Base-by-base conservation (phyloP, 768 basidiomycete genomes). In the Amanita inopinata region DNA sequence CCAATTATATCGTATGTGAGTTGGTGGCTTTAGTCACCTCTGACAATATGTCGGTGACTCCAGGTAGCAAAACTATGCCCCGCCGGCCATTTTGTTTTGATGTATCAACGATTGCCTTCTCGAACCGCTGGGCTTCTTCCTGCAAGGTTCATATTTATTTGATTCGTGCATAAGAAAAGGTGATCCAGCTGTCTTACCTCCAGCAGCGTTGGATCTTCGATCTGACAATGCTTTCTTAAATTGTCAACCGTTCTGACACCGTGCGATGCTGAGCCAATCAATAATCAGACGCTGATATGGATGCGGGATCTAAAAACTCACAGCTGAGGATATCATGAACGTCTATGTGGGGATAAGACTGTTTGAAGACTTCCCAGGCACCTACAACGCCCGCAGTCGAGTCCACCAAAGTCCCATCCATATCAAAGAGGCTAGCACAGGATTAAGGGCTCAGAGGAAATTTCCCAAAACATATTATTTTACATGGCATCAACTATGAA, bases 201-300 rank as follows among this genome's bases (percentile, higher is more conserved):
- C 5, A 90, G 74, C 49, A 79, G 67, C n/a, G 71, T 69, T 5
- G 74, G 71, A 53, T 83, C 79, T 12, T 70, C 65, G 47, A 91
- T 68, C 1, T 76, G 73, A 54, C 87, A 90, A 61, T 80, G 74
- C 33, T 64, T 78, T 53, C 62, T 70, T 43, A 93, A 69, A 59
- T 88, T 90, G 52, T 93, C 91, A 5, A 78, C 70, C 0, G 87
- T 89, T 45, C 91, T 76, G 33, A 91, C 75, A 22, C 90, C 90
- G 58, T 93, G 90, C 14, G 84, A 69, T 40, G 74, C 83, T 85
- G 56, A 40, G 30, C 23, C 11, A 15, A 37, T 40, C 12, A 35
- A 10, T 43, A 45, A 27, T 42, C 20, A 23, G 44, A 15, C 4
- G 18, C n/a, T 51, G 47, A 45, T 39, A 27, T 25, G 5, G 25